phyloP scores from a whole-genome alignment of 805 yeast species.

The Nakazawaea ambrosiae region DNA sequence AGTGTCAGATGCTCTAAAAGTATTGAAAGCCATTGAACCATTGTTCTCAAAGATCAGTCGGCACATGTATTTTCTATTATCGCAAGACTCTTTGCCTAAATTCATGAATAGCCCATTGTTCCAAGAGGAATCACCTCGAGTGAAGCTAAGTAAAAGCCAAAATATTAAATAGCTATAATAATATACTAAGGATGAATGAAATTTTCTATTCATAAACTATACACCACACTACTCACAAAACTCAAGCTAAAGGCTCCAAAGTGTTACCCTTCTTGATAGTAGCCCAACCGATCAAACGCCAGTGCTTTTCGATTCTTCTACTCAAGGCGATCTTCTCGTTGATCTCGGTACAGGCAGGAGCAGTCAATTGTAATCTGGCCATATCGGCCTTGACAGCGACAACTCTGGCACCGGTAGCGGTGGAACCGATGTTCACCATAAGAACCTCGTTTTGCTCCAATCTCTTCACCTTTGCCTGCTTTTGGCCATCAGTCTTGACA shows the following conservation, averaged over 20 bases:
- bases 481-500: constrained; percentile 96
- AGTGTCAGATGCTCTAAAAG: constrained; percentile 14
- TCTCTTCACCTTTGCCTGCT: constrained; percentile 94
- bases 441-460: constrained; percentile 90
- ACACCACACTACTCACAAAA: background rate
- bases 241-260: constrained; percentile 64
- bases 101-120: constrained; percentile 41
- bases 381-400: constrained; percentile 97
- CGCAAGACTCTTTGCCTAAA: constrained; percentile 67
- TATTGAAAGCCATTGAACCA: constrained; percentile 31
- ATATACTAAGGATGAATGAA: too few species aligned
- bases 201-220: constrained; percentile 7
- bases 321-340: constrained; percentile 98
- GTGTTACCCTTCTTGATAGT: constrained; percentile 92
- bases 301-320: constrained; percentile 98
- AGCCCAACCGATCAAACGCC: constrained; percentile 99
- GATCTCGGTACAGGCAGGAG: constrained; percentile 98
- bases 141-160: constrained; percentile 11
- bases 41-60: constrained; percentile 41
- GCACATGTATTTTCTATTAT: constrained; percentile 54
- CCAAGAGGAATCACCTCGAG: constrained; percentile 20
- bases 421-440: constrained; percentile 98
- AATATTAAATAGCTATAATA: too few species aligned
- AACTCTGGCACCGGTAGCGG: constrained; percentile 99
- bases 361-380: constrained; percentile 94